Percentiles rank a stretch among this genome's conserved stretches.
Conservation (phyloP, 352 stramenopile genomes). For the Sclerospora graminicola region DNA sequence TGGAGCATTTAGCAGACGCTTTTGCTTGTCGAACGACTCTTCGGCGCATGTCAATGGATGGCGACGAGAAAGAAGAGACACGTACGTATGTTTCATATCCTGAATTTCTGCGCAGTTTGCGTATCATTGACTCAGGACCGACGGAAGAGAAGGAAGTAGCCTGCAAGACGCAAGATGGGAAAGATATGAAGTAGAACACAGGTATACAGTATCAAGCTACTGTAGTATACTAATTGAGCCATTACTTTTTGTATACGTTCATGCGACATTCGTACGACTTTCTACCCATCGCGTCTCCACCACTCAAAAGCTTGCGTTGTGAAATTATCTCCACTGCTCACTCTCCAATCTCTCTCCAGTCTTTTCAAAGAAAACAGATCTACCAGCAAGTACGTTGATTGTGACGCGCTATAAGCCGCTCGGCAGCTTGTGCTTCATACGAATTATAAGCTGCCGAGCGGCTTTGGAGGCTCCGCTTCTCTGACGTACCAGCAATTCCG, state of each 20-base stretch:
- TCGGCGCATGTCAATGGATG: constrained; percentile 11
- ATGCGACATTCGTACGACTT: constrained; percentile 2
- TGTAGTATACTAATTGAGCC: not conserved
- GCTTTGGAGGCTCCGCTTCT: constrained; percentile 48
- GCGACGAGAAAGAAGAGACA: constrained; percentile 19
- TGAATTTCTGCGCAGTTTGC: constrained; percentile 58
- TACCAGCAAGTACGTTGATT: constrained; percentile 25
- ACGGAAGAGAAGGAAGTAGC: constrained; percentile 7
- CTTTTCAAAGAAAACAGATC: constrained; percentile 23
- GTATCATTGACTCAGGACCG: constrained; percentile 41
- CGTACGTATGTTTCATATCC: constrained; percentile 51
- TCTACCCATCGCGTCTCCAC: not conserved
- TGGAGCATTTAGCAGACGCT: constrained; percentile 56
- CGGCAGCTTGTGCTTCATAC: constrained; percentile 1
- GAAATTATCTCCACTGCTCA: constrained; percentile 1
- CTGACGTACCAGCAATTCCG: constrained; percentile 3
- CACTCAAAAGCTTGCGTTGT: not conserved
- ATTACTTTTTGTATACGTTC: not conserved
- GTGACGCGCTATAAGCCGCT: constrained; percentile 20
- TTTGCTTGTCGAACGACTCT: constrained; percentile 34
- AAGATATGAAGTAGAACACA: not conserved
- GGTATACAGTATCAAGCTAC: not conserved
- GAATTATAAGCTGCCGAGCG: constrained; percentile 31
- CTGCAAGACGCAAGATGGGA: not conserved
- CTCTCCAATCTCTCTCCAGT: constrained; percentile 34